phyloP scores from a whole-genome alignment of 371 early-diverging fungal species.

The Polyrhizophydium stewartii region DNA sequence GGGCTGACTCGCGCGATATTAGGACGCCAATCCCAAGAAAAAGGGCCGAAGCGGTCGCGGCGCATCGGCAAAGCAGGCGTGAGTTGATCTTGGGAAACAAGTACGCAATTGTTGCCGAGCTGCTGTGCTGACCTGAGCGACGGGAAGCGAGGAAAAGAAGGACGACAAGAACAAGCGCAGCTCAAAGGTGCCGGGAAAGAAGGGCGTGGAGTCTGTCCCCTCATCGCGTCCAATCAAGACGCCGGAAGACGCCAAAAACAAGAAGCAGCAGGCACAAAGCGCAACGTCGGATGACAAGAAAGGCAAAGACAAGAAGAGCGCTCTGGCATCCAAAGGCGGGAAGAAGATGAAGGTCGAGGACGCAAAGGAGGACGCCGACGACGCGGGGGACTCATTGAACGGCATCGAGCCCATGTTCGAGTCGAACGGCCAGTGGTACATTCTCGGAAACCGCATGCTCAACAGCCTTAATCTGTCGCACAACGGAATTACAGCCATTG shows the following conservation, averaged over 20 bases:
- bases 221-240: slow-evolving; percentile 13
- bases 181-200: slow-evolving; percentile 1
- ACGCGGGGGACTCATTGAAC: slow-evolving; percentile 26
- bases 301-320: slow-evolving; percentile 21
- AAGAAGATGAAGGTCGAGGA: slow-evolving; percentile 44
- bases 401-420: slow-evolving; percentile 41
- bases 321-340: slow-evolving; percentile 19
- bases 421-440: slow-evolving; percentile 37
- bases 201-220: not conserved
- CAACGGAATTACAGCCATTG: slow-evolving; percentile 30
- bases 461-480: slow-evolving; percentile 35
- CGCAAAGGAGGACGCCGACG: slow-evolving; percentile 40
- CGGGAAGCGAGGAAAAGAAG: slow-evolving; percentile 27
- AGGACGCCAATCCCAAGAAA: slow-evolving; percentile 32
- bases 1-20: not conserved
- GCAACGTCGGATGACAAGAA: slow-evolving; percentile 16
- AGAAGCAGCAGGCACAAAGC: slow-evolving; percentile 1
- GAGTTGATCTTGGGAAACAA: not conserved
- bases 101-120: too few species aligned
- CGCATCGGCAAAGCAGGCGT: slow-evolving; percentile 16
- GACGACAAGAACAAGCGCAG: not conserved
- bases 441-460: slow-evolving; percentile 42
- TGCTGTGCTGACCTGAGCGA: slow-evolving; percentile 1
- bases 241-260: slow-evolving; percentile 16
- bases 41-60: slow-evolving; percentile 15